These are phyloP conservation scores for Pestalotiopsis sp. DNA, from an alignment of 2,329 filamentous ascomycete species.

Conservation along the genomic window DNA sequence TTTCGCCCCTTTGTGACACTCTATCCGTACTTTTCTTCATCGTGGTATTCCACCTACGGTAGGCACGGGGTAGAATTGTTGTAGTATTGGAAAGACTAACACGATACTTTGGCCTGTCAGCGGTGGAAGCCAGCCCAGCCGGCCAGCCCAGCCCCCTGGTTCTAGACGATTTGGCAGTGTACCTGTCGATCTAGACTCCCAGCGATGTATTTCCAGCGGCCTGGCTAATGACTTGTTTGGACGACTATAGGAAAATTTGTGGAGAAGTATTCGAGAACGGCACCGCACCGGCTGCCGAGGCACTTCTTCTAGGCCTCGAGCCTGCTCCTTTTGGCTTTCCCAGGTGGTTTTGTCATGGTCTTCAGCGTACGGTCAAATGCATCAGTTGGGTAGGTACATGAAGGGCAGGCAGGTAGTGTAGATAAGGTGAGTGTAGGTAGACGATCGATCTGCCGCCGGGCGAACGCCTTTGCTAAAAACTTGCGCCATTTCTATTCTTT, in stretches of 20 bases:
- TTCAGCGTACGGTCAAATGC: not conserved
- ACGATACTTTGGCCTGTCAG: not conserved
- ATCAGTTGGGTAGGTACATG: not conserved
- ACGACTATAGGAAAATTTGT: not conserved
- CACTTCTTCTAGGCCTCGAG: not conserved
- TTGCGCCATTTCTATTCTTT: constrained; percentile 7
- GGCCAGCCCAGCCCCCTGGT: not conserved
- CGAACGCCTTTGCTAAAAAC: not conserved
- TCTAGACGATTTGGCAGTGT: not conserved
- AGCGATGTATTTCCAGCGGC: not conserved
- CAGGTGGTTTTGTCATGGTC: not conserved
- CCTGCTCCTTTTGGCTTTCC: not conserved
- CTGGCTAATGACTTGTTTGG: not conserved
- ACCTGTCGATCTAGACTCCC: constrained; percentile 3
- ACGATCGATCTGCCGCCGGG: not conserved
- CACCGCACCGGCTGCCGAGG: not conserved
- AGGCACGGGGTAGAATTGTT: not conserved
- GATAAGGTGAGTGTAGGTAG: not conserved
- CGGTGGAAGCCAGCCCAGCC: not conserved
- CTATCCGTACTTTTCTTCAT: not conserved
- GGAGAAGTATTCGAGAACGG: not conserved
- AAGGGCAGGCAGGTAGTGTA: not conserved
- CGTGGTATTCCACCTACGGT: not conserved
- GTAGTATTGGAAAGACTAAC: not conserved
- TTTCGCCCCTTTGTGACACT: not conserved